Conservation (phyloP, 495 filamentous ascomycete species). For the Penicillium antarcticum region DNA sequence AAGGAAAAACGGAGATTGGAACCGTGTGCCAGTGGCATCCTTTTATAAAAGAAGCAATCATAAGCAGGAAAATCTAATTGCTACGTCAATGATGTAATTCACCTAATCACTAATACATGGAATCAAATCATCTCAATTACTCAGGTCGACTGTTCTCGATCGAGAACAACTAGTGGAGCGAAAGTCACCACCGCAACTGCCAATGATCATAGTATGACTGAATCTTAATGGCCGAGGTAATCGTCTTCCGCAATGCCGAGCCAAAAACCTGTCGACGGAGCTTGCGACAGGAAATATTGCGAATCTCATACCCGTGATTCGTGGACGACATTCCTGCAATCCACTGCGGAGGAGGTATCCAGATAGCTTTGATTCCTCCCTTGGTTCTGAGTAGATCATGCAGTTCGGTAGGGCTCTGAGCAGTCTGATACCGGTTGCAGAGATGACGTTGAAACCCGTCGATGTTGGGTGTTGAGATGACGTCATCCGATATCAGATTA, state of each 20-base stretch:
- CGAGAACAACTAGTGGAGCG: neutral
- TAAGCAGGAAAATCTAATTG: neutral
- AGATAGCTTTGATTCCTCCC: neutral
- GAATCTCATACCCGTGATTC: constrained; percentile 1
- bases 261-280: constrained; percentile 1
- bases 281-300: constrained; percentile 5
- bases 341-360: neutral
- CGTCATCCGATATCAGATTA: constrained; percentile 10
- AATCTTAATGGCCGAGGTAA: neutral
- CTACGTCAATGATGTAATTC: constrained; percentile 15
- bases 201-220: constrained; percentile 1
- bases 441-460: constrained; percentile 4
- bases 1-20: too few relatives aligned
- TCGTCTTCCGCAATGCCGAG: neutral
- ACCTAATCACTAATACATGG: neutral
- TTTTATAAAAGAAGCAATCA: neutral
- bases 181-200: neutral
- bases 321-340: neutral
- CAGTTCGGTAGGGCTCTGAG: neutral
- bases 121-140: constrained; percentile 2
- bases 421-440: neutral
- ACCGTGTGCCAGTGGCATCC: neutral
- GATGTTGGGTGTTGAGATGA: neutral
- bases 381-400: constrained; percentile 2
- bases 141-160: neutral